Base-by-base conservation (phyloP, 2,329 filamentous ascomycete genomes). In the Xylariales sp. region DNA sequence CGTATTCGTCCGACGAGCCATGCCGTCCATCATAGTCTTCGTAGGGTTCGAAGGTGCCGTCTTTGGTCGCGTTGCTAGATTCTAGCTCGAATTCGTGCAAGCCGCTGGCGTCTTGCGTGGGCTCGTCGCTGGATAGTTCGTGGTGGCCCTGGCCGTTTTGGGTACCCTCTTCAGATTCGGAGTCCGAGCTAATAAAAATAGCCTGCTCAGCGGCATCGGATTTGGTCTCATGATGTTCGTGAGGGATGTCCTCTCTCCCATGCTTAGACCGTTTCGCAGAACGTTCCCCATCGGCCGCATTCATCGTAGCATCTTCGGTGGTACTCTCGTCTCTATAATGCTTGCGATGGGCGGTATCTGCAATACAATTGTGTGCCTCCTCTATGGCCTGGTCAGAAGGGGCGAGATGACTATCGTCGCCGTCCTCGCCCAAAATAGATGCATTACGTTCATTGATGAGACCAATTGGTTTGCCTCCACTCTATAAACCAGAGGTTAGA, bases 391-490 rank as follows among this genome's bases (percentile, higher is more conserved):
- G 34, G 18, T 39, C 18, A 2, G 28, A 12, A n/a, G 39, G 23
- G 43, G 5, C 16, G 39, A 30, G 8, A 5, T 5, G 10, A 23
- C n/a, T 39, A 30, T 23, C 10, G 16, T 14, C 36, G 52, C 48
- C 34, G 18, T 60, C 49, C 3, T 41, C 64, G 23, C 28, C 12
- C 18, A 58, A 54, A 16, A 45, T 41, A 23, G 41, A 56, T 23
- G 49, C 23, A 8, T 12, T 34, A 23, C 50, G 59, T 12, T 43
- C 50, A 12, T 30, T 59, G 7, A 67, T 16, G 14, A 68, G 64
- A 8, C 81, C 81, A 7, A 82, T 72, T 0, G 81, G 78, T 60
- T 80, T 82, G 0, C 81, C 81, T 0, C 77, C 76, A 6, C 69
- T 73, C 81, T 83, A 32, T 60, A 28, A 16, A 30, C 3, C n/a